Percentiles rank a stretch among this genome's conserved stretches.
Conservation (phyloP, 495 filamentous ascomycete genomes). For the Annulohypoxylon stygium region DNA sequence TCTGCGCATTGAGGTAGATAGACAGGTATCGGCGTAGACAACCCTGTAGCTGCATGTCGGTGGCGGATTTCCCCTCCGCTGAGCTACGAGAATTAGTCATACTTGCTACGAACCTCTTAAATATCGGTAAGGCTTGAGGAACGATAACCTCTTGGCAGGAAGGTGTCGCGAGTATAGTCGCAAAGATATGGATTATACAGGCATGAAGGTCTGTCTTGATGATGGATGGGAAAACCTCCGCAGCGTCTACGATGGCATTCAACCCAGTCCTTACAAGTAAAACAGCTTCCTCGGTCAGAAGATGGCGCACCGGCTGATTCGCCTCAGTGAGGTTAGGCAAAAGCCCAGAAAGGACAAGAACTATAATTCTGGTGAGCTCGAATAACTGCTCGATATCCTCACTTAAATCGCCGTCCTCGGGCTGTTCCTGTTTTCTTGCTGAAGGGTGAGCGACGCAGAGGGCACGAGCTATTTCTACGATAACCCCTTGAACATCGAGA, state of each 20-base stretch:
- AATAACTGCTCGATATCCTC: slow-evolving; percentile 99
- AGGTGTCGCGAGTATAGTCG: slow-evolving; percentile 88
- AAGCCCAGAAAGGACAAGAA: slow-evolving; percentile 87
- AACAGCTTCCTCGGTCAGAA: slow-evolving; percentile 84
- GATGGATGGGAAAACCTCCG: slow-evolving; percentile 93
- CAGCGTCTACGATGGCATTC: slow-evolving; percentile 90
- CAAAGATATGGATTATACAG: slow-evolving; percentile 96
- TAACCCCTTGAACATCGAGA: slow-evolving; percentile 87
- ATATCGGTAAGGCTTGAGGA: slow-evolving; percentile 89
- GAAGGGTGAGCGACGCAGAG: slow-evolving; percentile 92
- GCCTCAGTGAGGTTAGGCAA: slow-evolving; percentile 87
- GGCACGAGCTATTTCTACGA: slow-evolving; percentile 91
- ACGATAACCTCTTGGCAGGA: slow-evolving; percentile 89
- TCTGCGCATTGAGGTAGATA: slow-evolving; percentile 85
- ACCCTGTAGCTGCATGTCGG: slow-evolving; percentile 70
- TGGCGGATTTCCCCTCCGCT: slow-evolving; percentile 53
- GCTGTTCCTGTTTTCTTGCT: slow-evolving; percentile 75
- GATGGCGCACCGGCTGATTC: slow-evolving; percentile 75
- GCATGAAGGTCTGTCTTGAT: slow-evolving; percentile 97
- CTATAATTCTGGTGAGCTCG: slow-evolving; percentile 94
- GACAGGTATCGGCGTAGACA: slow-evolving; percentile 82
- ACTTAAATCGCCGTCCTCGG: slow-evolving; percentile 79
- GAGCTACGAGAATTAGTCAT: slow-evolving; percentile 66
- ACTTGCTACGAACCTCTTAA: slow-evolving; percentile 87
- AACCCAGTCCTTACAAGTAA: slow-evolving; percentile 83